Base-by-base conservation (phyloP, 208 protist species). In the Vickermania ingenoplastis region DNA sequence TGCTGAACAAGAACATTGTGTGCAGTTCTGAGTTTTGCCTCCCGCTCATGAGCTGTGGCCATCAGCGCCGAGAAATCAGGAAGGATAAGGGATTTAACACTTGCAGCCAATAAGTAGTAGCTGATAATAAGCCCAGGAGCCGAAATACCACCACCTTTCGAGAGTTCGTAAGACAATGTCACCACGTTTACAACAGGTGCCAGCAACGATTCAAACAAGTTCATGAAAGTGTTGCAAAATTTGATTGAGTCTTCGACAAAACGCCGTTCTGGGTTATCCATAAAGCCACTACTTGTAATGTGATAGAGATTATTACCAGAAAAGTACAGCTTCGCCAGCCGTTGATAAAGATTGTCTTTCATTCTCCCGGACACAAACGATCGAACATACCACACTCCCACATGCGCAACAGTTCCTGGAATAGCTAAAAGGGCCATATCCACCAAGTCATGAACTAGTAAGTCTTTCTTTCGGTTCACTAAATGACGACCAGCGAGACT, bases 1-100 rank as follows among this genome's bases (percentile, higher is more conserved):
- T 97, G 89, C 30, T 75, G 72, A 29, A 88, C 66, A 7, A 97
- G 61, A 57, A 91, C 81, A 48, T 77, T 81, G 57, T 97, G 89
- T 30, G 78, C 76, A 31, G 79, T 74, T 14, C 88, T 72, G 26
- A 95, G 59, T 57, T 94, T 83, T 5, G 69, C 86, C 61, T 95
- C 88, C 48, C 86, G 83, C 62, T 84, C 75, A 45, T 92, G 84
- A 48, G 78, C 85, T 2, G 53, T 61, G 3, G 82, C 73, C 13
- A 92, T 58, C 30, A 94, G 63, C 24, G 54, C 63, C 2, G 75
- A 78, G 75, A 93, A 91, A 54, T 91, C 87, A 17, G 87, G 83
- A 17, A 91, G 57, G 24, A 81, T 21, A 30, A 68, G 55, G 23
- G 73, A 73, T 58, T 84, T 82, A 7, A 91, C 26, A 0, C 75